Base-by-base conservation (phyloP, 2,329 filamentous ascomycete species). In the Clarireedia homoeocarpa region DNA sequence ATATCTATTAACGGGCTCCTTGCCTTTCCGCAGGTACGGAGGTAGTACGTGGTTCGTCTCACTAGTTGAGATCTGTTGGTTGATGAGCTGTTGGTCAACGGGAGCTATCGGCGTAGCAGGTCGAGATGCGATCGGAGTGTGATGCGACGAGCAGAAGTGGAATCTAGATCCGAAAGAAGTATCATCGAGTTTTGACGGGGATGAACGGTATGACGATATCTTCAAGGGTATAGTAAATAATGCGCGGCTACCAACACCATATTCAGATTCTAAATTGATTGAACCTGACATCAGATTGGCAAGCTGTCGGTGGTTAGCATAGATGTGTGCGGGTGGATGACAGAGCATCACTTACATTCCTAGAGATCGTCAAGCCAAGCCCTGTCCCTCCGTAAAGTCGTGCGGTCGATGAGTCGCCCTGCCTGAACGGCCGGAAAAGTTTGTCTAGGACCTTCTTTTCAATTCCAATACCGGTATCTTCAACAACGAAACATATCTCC, bases 381-480 rank as follows among this genome's bases (percentile, higher is more conserved):
- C 88, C 88, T 0, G 84, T 88, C 0, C 88, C 88, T 15, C 88
- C 88, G 61, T 91, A 91, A 58, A 89, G 82, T 17, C 89, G 82
- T 62, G 91, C 87, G 0, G 88, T 91, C 39, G 83, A 82, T 1
- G 86, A 84, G 36, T 84, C 88, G 0, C 86, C 87, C 70, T 92
- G 88, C 7, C 86, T 85, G 67, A 91, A 92, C n/a, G 86, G 81
- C 61, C 88, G 81, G 70, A 92, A 92, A 0, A 92, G 75, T 49
- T 83, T 78, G 51, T 86, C 84, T 71, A 85, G 87, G 65, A 89
- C 86, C 53, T 84, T 78, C 2, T 82, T 76, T 1, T 77, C 85
- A 14, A 94, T 75, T 0, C 87, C 87, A 53, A 87, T 84, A 0
- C 88, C 89, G 0, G 87, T 90, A 64, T 92, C 89, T 60, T 82